These are phyloP conservation scores for Botrytis tulipae DNA, from an alignment of 2,329 filamentous ascomycete genomes.

Conservation along the genomic window DNA sequence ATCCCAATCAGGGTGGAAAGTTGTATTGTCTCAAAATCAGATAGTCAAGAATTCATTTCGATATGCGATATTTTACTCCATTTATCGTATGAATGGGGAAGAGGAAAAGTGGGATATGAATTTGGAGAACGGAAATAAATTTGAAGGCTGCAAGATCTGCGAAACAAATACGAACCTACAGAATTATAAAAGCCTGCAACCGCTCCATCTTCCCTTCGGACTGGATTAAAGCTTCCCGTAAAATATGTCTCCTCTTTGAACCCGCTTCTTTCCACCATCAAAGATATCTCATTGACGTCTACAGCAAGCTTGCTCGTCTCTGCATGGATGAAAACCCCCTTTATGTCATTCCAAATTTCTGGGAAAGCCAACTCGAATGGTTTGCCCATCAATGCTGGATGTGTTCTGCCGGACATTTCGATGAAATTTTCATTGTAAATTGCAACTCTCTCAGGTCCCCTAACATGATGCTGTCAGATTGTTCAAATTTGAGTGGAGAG, in stretches of 20 bases:
- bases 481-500: not conserved
- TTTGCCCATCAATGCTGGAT: constrained; percentile 32
- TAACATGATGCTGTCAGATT: constrained; percentile 18
- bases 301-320: constrained; percentile 28
- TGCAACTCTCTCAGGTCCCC: constrained; percentile 30
- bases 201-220: constrained; percentile 29
- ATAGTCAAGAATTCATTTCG: not conserved
- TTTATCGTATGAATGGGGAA: too few species aligned
- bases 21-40: not conserved
- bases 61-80: not conserved
- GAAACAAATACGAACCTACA: constrained; percentile 13
- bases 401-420: constrained; percentile 30
- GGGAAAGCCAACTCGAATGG: constrained; percentile 28
- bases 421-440: constrained; percentile 35
- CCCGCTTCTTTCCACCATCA: constrained; percentile 31
- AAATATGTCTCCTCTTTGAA: constrained; percentile 35
- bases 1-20: not conserved
- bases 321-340: constrained; percentile 27
- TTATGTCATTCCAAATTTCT: constrained; percentile 27
- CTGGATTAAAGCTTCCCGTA: constrained; percentile 34
- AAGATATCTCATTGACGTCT: constrained; percentile 29
- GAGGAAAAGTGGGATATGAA: too few species aligned
- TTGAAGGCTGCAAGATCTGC: not conserved
- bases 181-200: constrained; percentile 33
- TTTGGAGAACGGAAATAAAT: not conserved